Conservation (phyloP, 2,329 filamentous ascomycete genomes). For the Dactylonectria macrodidyma region DNA sequence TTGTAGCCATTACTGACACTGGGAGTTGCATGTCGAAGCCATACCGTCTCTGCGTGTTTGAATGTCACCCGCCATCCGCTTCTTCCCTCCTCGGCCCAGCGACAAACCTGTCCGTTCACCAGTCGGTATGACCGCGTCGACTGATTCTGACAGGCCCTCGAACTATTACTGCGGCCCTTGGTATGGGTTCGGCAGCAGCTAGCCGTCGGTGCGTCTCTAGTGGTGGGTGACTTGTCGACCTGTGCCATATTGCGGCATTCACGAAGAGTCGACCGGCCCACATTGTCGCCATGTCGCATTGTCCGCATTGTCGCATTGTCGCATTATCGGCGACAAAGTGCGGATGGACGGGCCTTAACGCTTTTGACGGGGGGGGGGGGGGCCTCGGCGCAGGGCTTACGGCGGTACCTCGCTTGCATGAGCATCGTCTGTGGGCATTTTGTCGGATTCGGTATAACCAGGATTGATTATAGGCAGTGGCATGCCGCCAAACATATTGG, state of each 20-base stretch:
- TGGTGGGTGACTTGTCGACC: conserved; percentile 18
- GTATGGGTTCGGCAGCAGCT: conserved; percentile 26
- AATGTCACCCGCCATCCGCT: not conserved
- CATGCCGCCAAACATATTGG: conserved; percentile 9
- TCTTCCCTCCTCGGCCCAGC: not conserved
- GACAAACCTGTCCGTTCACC: conserved; percentile 13
- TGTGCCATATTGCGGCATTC: conserved; percentile 15
- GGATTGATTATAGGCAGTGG: conserved; percentile 17
- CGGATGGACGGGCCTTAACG: conserved; percentile 23
- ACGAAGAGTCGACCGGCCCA: conserved; percentile 16
- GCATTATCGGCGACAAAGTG: conserved; percentile 28
- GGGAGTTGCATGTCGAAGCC: not conserved
- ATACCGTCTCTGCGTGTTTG: not conserved
- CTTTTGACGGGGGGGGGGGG: conserved; percentile 16
- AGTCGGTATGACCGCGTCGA: conserved; percentile 4
- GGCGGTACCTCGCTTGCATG: conserved; percentile 26
- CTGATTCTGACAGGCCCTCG: conserved; percentile 20
- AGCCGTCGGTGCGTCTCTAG: conserved; percentile 31
- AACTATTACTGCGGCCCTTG: conserved; percentile 18
- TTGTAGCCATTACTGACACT: not conserved
- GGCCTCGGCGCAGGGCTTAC: conserved; percentile 19
- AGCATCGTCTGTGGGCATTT: conserved; percentile 22
- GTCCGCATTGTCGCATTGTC: conserved; percentile 20
- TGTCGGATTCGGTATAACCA: conserved; percentile 25
- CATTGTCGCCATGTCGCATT: conserved; percentile 21